Evolutionary conservation across 2,329 filamentous ascomycete genomes (phyloP).

Genomic region (Teratosphaeriaceae sp.): DNA sequence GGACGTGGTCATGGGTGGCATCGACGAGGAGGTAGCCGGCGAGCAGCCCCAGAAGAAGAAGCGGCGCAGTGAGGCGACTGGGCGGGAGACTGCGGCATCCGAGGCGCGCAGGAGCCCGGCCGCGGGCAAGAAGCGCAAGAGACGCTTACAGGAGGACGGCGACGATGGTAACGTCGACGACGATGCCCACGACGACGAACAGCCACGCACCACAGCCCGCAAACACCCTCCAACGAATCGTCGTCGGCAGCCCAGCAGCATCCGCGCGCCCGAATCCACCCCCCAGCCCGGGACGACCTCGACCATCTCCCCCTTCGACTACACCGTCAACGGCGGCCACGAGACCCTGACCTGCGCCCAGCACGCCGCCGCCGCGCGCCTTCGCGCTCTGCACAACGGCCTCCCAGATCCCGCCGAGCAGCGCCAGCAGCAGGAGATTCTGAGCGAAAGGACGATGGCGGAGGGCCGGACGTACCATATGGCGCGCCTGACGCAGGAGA

Average conservation of each 20-base stretch:
- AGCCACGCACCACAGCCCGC: not conserved
- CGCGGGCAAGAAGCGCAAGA: not conserved
- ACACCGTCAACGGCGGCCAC: not conserved
- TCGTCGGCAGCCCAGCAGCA: not conserved
- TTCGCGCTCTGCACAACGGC: not conserved
- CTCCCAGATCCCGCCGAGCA: not conserved
- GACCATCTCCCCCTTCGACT: not conserved
- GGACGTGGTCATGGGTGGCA: not conserved
- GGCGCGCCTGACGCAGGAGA: not conserved
- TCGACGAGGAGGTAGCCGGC: not conserved
- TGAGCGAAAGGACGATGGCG: not conserved
- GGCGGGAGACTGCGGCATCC: not conserved
- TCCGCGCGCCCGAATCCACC: too few species aligned
- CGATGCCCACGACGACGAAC: not conserved
- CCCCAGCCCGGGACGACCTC: too few species aligned
- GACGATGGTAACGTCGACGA: not conserved
- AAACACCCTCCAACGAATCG: not conserved
- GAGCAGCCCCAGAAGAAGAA: not conserved
- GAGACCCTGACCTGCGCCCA: not conserved
- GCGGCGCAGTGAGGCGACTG: not conserved
- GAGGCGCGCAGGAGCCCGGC: not conserved
- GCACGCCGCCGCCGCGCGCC: not conserved
- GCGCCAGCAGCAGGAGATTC: not conserved
- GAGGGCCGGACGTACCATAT: not conserved
- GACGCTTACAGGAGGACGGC: not conserved